These are phyloP conservation scores for Psilocybe mexicana DNA, from an alignment of 1,284 basidiomycete genomes.

Conservation along the genomic window DNA sequence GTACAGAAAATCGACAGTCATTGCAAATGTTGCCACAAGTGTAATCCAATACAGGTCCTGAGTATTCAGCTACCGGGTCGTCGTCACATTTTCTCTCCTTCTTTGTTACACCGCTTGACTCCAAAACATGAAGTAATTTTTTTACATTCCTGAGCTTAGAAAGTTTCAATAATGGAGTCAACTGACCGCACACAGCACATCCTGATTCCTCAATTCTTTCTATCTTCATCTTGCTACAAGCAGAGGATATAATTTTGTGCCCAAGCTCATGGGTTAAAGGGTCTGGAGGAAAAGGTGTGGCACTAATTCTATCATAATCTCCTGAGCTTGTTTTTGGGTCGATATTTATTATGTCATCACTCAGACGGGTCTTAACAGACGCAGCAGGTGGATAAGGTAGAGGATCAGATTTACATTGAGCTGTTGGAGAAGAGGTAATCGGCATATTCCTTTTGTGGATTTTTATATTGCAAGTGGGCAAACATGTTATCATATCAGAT, in stretches of 20 bases:
- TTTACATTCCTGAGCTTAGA: conserved; percentile 16
- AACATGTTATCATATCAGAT: too few species aligned
- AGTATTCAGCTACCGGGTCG: not conserved
- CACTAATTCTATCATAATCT: too few species aligned
- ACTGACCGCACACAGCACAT: not conserved
- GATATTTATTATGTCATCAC: too few species aligned
- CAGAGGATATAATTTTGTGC: not conserved
- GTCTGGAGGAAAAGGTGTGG: not conserved
- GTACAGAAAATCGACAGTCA: not conserved
- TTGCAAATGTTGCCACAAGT: not conserved
- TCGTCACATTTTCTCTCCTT: not conserved
- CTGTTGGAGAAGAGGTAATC: too few species aligned
- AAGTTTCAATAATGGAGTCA: conserved; percentile 12
- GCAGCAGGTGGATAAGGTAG: too few species aligned
- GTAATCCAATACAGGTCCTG: not conserved
- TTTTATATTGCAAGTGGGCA: too few species aligned
- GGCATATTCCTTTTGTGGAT: too few species aligned
- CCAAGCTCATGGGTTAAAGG: not conserved
- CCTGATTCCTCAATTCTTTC: not conserved
- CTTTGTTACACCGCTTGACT: not conserved
- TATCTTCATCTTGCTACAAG: not conserved
- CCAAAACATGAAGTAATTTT: conserved; percentile 13
- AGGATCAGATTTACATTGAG: too few species aligned
- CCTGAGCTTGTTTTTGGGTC: too few species aligned
- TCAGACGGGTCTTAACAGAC: too few species aligned